Percentiles rank a stretch among this genome's conserved stretches.
Conservation (phyloP, 2,329 filamentous ascomycete genomes). For the Diplodia sapinea region DNA sequence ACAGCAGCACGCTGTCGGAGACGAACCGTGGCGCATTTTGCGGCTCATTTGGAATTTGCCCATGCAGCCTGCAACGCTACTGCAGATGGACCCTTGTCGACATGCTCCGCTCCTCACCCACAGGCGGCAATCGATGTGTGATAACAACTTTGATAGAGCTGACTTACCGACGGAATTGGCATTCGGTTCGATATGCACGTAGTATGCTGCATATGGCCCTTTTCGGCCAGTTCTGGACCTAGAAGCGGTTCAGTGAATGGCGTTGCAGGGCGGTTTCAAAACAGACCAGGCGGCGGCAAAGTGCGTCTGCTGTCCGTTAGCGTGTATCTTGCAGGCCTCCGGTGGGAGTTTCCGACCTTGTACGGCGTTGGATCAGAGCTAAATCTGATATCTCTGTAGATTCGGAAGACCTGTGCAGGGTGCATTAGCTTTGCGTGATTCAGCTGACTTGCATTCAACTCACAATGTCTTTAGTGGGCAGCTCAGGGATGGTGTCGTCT, state of each 20-base stretch:
- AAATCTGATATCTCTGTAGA: conserved; percentile 86
- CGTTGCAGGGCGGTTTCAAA: conserved; percentile 2
- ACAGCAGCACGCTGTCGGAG: conserved; percentile 11
- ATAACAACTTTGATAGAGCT: conserved; percentile 27
- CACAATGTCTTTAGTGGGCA: conserved; percentile 82
- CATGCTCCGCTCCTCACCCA: conserved; percentile 21
- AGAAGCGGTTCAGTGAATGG: conserved; percentile 30
- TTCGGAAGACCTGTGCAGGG: conserved; percentile 70
- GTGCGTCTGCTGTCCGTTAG: conserved; percentile 63
- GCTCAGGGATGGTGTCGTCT: conserved; percentile 83
- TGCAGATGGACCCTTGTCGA: conserved; percentile 30
- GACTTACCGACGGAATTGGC: conserved; percentile 71
- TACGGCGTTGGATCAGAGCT: conserved; percentile 85
- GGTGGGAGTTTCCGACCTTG: conserved; percentile 63
- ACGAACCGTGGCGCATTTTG: conserved; percentile 26
- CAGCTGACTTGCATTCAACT: conserved; percentile 36
- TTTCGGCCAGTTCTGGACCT: conserved; percentile 85
- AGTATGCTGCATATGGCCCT: conserved; percentile 86
- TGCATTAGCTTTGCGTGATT: conserved; percentile 20
- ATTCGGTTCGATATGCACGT: conserved; percentile 78
- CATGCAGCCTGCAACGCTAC: conserved; percentile 29
- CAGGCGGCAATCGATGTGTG: conserved; percentile 6
- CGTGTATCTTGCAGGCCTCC: conserved; percentile 30
- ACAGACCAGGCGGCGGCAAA: conserved; percentile 79
- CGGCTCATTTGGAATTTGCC: conserved; percentile 32